Conservation (phyloP, 2,329 filamentous ascomycete genomes). For the Botrytis pseudocinerea region DNA sequence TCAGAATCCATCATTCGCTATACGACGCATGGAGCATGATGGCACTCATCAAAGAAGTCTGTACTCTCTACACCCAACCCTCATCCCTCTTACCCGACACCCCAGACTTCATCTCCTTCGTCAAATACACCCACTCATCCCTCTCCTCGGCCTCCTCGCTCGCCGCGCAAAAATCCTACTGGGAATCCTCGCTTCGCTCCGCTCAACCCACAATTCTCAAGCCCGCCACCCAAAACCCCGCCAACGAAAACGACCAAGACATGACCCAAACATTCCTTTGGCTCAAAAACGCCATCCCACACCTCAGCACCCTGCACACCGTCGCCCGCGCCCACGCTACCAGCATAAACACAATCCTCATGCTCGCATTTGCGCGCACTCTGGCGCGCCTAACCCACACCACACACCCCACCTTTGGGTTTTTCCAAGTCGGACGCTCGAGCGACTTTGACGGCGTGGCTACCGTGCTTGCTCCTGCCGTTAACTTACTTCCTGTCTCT, state of each 20-base stretch:
- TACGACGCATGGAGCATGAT: slow-evolving; percentile 19
- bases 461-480: not conserved
- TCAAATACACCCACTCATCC: not conserved
- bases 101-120: not conserved
- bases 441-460: not conserved
- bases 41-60: not conserved
- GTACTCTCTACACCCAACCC: not conserved
- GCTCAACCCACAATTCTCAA: slow-evolving; percentile 1
- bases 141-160: not conserved
- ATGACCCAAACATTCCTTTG: not conserved
- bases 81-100: not conserved
- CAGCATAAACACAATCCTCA: slow-evolving; percentile 4
- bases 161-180: not conserved
- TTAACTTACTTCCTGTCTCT: not conserved
- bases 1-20: slow-evolving; percentile 7
- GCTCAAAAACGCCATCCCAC: not conserved
- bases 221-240: not conserved
- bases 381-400: not conserved
- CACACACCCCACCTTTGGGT: slow-evolving; percentile 3
- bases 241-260: not conserved
- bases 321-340: not conserved
- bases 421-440: slow-evolving; percentile 14
- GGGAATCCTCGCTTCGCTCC: not conserved
- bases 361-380: not conserved
- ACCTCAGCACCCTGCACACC: not conserved